Evolutionary conservation across 2,329 filamentous ascomycete genomes (phyloP), one percentile per base, ranked within the genome.

Genomic region (Coniochaeta sp.): DNA sequence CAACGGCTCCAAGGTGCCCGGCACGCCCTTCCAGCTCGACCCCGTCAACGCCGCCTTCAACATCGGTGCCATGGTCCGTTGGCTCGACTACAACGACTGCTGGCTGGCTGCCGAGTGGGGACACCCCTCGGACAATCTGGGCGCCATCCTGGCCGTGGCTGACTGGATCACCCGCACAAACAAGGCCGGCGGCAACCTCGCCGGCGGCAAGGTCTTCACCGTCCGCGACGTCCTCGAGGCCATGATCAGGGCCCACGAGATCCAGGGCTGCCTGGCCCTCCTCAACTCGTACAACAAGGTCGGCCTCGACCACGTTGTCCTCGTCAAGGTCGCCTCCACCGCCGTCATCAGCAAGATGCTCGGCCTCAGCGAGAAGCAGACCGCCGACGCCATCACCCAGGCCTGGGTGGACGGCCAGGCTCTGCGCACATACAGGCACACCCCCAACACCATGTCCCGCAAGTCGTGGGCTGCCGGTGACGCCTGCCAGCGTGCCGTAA

Each of bases 31-130:
- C 76, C 86, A 95, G 73, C 85, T 99, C 61, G 94, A 97, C 69
- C 94, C 94, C 33, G 85, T 97, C 67, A 92, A 92, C 64, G 94
- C 87, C 57, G 94, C 94, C 58, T 97, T 99, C 83, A 97, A 97
- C 80, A 97, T 99, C 63, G 94, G 94, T 63, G 88, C 94, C 64
- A 95, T 96, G 86, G 96, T 99, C 75, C 83, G 94, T 67, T 99
- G 94, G 94, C 83, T 99, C 64, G 94, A 99, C 77, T 99, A 97
- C 82, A 99, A 99, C 71, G 94, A 99, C 81, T 97, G 94, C 83
- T 99, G 92, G 94, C 80, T 97, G 58, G 94, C 92, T 42, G 94
- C 94, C 52, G 94, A 99, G 76, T 99, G 94, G 94, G 94, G 94
- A 53, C 94, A 99, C 72, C 94, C 94, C 56, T 96, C 91, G 4